Percentiles rank a stretch among this genome's conserved stretches.
phyloP scores from a whole-genome alignment of 1,284 basidiomycete genomes.

The Microbotryomycetes sp. region DNA sequence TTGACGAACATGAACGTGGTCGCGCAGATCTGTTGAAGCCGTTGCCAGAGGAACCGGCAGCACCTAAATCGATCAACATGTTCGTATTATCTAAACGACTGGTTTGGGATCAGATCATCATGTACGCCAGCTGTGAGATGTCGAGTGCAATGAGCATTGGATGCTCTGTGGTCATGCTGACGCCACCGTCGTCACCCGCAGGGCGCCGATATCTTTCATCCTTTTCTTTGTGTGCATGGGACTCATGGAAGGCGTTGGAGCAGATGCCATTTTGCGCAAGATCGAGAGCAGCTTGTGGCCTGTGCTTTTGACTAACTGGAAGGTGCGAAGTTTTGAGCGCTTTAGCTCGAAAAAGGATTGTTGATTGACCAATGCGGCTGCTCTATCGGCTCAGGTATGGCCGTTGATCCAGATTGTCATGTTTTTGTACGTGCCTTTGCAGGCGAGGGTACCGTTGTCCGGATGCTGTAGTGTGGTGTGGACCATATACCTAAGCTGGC shows the following conservation, averaged over 20 bases:
- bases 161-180: neutral
- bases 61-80: neutral
- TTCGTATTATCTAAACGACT: neutral
- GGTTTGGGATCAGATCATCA: constrained; percentile 9
- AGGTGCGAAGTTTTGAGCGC: neutral
- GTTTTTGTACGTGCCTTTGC: constrained; percentile 14
- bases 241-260: constrained; percentile 4
- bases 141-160: neutral
- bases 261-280: neutral
- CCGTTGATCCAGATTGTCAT: constrained; percentile 9
- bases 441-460: constrained; percentile 6
- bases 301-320: constrained; percentile 4
- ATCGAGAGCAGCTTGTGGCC: neutral
- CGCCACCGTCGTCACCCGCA: neutral
- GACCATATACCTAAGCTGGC: constrained; percentile 6
- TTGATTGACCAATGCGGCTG: no score
- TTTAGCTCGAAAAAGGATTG: no score
- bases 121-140: neutral
- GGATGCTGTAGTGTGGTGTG: constrained; percentile 6
- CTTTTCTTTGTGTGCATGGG: constrained; percentile 13
- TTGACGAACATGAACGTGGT: no score
- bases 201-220: constrained; percentile 17
- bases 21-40: neutral
- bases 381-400: constrained; percentile 6
- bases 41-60: neutral